These are phyloP conservation scores for Colletotrichum filicis DNA, from an alignment of 2,329 filamentous ascomycete genomes.

Conservation along the genomic window DNA sequence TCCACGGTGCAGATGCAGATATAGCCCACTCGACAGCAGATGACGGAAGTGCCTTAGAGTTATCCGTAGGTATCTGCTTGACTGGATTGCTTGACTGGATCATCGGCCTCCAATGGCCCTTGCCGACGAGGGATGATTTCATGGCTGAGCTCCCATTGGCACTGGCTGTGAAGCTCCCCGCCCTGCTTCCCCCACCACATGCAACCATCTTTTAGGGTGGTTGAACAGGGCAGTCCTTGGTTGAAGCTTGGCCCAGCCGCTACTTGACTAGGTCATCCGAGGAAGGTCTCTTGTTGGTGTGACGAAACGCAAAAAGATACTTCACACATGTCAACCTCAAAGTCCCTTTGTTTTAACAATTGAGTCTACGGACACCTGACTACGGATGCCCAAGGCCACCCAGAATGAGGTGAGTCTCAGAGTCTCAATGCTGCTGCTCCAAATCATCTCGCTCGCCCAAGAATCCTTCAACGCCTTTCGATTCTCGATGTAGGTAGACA, in stretches of 20 bases:
- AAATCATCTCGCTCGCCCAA: not conserved
- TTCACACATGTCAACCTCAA: conserved; percentile 33
- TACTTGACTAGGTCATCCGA: conserved; percentile 1
- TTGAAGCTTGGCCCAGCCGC: conserved; percentile 6
- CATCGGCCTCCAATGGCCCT: conserved; percentile 4
- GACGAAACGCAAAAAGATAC: not conserved
- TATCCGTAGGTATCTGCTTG: too few relatives aligned
- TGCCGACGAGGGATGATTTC: conserved; percentile 26
- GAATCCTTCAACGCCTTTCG: not conserved
- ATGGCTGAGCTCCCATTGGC: conserved; percentile 23
- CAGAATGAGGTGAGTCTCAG: not conserved
- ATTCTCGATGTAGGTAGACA: not conserved
- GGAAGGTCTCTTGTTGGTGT: not conserved
- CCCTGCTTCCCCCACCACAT: conserved; percentile 30
- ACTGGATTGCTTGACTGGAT: not conserved
- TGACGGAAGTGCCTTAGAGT: not conserved
- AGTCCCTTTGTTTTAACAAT: not conserved
- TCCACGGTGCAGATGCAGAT: not conserved
- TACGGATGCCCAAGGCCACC: not conserved
- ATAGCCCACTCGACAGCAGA: not conserved
- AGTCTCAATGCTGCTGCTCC: conserved; percentile 1
- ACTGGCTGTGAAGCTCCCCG: conserved; percentile 22
- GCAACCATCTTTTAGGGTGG: conserved; percentile 17
- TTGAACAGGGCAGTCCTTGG: conserved; percentile 24
- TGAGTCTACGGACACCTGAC: not conserved